Base-by-base conservation (phyloP, 345 rosid species). In the Boechera stricta region DNA sequence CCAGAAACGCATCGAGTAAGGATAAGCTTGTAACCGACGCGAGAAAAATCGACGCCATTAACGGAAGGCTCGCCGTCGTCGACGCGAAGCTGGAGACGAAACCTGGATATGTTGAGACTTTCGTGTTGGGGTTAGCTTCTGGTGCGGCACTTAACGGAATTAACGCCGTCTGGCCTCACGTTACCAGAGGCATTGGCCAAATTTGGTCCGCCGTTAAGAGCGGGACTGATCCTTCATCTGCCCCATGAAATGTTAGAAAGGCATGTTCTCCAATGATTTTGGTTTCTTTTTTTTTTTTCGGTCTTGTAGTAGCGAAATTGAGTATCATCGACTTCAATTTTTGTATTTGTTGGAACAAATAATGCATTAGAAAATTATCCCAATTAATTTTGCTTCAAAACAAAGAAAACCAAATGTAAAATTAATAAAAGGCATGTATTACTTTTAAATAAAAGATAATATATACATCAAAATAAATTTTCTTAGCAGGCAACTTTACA, bases 41-140 rank as follows among this genome's bases (percentile, higher is more conserved):
- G 1, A 87, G 90, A 55, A 94, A 86, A 82, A 69, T 94, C n/a
- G 98, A 94, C 72, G 79, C 81, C 54, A 48, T 85, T 33, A 77
- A 73, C 56, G 85, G 41, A 65, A 86, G 96, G 62, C 79, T 94
- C 26, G 87, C 90, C 0, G 83, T 94, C 45, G 82, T 90, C 24
- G 97, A 94, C 77, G 86, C 89, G 82, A 94, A 94, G 85, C 11
- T 94, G 39, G 98, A 94, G 61, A 80, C 91, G 18, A 94, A 91
- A 83, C 98, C 98, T 68, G 92, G 98, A 0, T 87, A 80, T 39
- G 61, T 67, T 4, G 85, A 85, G 80, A 87, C 92, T 24, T 86
- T 91, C 29, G 89, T 74, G 3, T 44, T 91, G 48, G 97, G 93
- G 32, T 57, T 91, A 61, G 93, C 90, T 61, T 87, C 97, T 47